These are phyloP conservation scores for Pascua guehoae DNA, from an alignment of 1,284 basidiomycete species.

Conservation along the genomic window DNA sequence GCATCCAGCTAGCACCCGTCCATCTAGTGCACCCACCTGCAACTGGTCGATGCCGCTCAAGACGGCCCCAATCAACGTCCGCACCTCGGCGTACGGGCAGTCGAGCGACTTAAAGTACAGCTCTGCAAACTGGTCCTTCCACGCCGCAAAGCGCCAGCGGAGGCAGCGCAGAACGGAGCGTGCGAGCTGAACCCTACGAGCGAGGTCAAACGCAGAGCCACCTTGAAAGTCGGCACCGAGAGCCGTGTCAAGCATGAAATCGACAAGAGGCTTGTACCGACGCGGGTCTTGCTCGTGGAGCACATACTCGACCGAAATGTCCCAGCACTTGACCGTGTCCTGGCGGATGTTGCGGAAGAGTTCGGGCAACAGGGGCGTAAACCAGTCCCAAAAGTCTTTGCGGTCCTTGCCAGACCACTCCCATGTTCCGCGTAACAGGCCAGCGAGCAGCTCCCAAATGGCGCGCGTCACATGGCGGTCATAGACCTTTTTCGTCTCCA, in stretches of 20 bases:
- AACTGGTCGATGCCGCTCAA: slow-evolving; percentile 67
- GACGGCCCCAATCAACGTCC: slow-evolving; percentile 65
- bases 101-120: slow-evolving; percentile 71
- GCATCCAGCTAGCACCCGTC: no score
- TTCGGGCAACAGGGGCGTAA: slow-evolving; percentile 62
- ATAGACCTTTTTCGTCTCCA: slow-evolving; percentile 41
- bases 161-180: slow-evolving; percentile 63
- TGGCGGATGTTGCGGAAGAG: slow-evolving; percentile 78
- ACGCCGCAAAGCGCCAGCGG: slow-evolving; percentile 70
- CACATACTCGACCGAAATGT: slow-evolving; percentile 56
- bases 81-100: slow-evolving; percentile 79
- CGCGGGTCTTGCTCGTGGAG: slow-evolving; percentile 78
- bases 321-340: slow-evolving; percentile 62
- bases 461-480: slow-evolving; percentile 92
- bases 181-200: slow-evolving; percentile 39
- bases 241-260: slow-evolving; percentile 66
- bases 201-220: slow-evolving; percentile 66
- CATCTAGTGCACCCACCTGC: slow-evolving; percentile 53
- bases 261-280: slow-evolving; percentile 69
- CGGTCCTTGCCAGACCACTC: slow-evolving; percentile 73
- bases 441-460: slow-evolving; percentile 78
- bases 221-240: slow-evolving; percentile 73
- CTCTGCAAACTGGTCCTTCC: slow-evolving; percentile 65
- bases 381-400: slow-evolving; percentile 75
- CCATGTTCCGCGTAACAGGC: slow-evolving; percentile 74